Evolutionary conservation across 805 yeast genomes (phyloP).

Genomic region (Saccharomycopsis microspora): DNA sequence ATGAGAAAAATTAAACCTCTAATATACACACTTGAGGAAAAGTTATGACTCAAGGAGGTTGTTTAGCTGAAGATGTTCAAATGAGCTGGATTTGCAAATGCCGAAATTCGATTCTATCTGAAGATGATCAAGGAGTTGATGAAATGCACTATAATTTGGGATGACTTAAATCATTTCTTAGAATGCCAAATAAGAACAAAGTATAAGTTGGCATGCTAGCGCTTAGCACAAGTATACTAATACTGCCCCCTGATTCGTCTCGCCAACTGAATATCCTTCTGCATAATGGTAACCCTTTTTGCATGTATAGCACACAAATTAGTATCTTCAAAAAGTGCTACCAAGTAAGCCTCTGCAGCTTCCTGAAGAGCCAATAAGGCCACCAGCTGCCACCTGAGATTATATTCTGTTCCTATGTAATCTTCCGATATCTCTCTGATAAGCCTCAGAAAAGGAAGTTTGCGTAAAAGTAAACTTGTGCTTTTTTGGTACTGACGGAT

Average conservation of each 20-base stretch:
- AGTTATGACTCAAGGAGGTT: no score
- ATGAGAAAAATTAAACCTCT: no score
- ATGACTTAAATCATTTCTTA: no score
- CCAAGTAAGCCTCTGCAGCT: constrained; percentile 69
- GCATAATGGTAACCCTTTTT: constrained; percentile 77
- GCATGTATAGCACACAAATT: constrained; percentile 72
- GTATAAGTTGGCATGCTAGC: no score
- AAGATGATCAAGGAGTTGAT: no score
- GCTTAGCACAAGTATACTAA: background rate
- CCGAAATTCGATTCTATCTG: no score
- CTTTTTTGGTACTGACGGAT: constrained; percentile 57
- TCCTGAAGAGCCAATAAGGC: constrained; percentile 73
- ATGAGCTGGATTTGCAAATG: no score
- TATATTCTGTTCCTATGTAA: constrained; percentile 40
- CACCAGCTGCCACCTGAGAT: constrained; percentile 67
- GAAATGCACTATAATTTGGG: no score
- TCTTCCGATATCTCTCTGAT: constrained; percentile 59
- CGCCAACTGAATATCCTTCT: constrained; percentile 71
- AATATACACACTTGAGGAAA: no score
- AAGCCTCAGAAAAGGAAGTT: constrained; percentile 67
- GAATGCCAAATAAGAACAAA: no score
- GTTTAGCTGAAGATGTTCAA: no score
- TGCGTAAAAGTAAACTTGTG: constrained; percentile 56
- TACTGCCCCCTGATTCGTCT: constrained; percentile 54
- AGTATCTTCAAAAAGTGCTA: constrained; percentile 66